These are phyloP conservation scores for Penicillium dipodomyicola DNA, from an alignment of 495 filamentous ascomycete genomes.

Conservation along the genomic window DNA sequence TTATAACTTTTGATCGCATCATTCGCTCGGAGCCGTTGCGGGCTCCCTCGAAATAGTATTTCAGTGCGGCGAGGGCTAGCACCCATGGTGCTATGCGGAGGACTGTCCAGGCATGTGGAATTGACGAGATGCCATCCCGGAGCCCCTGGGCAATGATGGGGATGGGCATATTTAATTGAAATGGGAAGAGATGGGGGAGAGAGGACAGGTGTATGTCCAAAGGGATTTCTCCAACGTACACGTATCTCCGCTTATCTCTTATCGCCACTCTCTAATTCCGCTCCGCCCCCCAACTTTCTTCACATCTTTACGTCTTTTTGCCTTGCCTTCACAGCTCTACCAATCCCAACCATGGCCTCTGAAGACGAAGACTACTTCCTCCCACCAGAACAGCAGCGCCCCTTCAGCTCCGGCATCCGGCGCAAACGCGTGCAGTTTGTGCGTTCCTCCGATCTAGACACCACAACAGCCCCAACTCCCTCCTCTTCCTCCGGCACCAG, in stretches of 20 bases:
- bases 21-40: conserved; percentile 73
- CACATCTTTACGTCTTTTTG: background rate
- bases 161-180: conserved; percentile 65
- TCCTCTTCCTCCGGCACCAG: conserved; percentile 28
- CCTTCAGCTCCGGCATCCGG: conserved; percentile 78
- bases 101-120: conserved; percentile 62
- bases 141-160: conserved; percentile 62
- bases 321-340: background rate
- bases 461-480: conserved; percentile 35
- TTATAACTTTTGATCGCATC: conserved; percentile 88
- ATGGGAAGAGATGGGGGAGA: conserved; percentile 14
- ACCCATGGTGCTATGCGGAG: conserved; percentile 60
- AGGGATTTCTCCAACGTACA: conserved; percentile 16
- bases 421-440: conserved; percentile 80
- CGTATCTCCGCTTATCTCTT: conserved; percentile 19
- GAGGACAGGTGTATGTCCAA: conserved; percentile 16
- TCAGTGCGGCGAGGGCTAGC: conserved; percentile 61
- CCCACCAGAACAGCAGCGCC: conserved; percentile 67
- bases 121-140: conserved; percentile 59
- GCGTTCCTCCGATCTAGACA: conserved; percentile 56
- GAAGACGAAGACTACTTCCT: conserved; percentile 62
- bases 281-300: background rate
- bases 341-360: background rate
- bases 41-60: conserved; percentile 75
- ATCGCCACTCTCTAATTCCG: conserved; percentile 14